phyloP scores from a whole-genome alignment of 1,139 yeast genomes.

The Scheffersomyces titani region DNA sequence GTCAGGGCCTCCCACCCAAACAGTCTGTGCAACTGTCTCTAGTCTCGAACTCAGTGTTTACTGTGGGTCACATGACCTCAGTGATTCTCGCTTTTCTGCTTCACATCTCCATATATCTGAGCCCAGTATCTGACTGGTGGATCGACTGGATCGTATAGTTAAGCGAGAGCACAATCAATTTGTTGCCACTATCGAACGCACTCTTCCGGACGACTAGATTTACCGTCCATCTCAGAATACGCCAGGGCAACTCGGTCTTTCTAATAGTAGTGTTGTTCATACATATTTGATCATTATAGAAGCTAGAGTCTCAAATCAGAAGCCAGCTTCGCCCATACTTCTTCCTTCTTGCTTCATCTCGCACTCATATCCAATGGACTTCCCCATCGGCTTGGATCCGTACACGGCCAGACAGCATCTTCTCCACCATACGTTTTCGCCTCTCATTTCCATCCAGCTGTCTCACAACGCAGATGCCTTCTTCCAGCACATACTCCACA shows the following conservation, averaged over 20 bases:
- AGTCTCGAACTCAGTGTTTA: no score
- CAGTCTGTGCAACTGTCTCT: no score
- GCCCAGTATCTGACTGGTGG: not conserved
- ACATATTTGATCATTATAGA: not conserved
- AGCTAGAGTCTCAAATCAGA: not conserved
- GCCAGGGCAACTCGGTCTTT: not conserved
- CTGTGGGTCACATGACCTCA: not conserved
- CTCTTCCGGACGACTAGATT: not conserved
- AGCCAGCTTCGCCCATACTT: not conserved
- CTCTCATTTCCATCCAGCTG: slow-evolving; percentile 56
- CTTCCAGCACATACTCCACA: slow-evolving; percentile 35
- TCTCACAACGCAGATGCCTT: slow-evolving; percentile 52
- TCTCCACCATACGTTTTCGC: slow-evolving; percentile 56
- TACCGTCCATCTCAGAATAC: not conserved
- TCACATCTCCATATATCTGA: not conserved
- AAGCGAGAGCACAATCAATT: not conserved
- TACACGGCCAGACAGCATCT: slow-evolving; percentile 44
- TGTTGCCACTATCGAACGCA: not conserved
- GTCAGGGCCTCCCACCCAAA: no score
- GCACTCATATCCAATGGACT: not conserved
- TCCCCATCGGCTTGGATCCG: slow-evolving; percentile 37
- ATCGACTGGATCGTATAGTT: not conserved
- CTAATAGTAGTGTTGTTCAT: not conserved
- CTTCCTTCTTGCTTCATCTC: not conserved
- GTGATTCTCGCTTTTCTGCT: not conserved